phyloP scores from a whole-genome alignment of 2,329 filamentous ascomycete species.

The Stemphylium vesicarium region DNA sequence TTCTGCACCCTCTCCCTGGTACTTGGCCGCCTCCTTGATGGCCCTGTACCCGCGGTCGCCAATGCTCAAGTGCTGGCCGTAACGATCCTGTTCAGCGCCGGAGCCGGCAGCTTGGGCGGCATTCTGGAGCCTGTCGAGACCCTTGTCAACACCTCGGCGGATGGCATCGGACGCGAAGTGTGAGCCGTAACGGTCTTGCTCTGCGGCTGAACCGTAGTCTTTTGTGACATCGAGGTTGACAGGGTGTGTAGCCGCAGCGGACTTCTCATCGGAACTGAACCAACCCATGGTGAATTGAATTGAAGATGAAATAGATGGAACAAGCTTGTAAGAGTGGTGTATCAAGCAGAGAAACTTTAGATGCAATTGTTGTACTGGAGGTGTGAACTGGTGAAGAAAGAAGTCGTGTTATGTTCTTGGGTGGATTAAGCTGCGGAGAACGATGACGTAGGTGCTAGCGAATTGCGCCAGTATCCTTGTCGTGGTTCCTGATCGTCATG shows the following conservation, averaged over 20 bases:
- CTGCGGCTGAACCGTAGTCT: constrained; percentile 37
- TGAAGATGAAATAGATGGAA: background rate
- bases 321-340: background rate
- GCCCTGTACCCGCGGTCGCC: constrained; percentile 17
- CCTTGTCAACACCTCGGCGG: constrained; percentile 28
- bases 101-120: constrained; percentile 21
- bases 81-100: constrained; percentile 36
- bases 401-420: constrained; percentile 10
- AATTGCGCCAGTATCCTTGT: constrained; percentile 11
- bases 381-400: background rate
- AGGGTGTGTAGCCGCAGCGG: constrained; percentile 21
- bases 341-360: background rate
- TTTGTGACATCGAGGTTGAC: constrained; percentile 33
- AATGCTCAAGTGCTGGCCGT: constrained; percentile 26
- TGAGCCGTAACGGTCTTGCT: constrained; percentile 42
- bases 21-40: constrained; percentile 23
- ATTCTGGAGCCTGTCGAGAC: constrained; percentile 25
- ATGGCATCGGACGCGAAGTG: constrained; percentile 35
- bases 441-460: constrained; percentile 15
- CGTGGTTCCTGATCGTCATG: constrained; percentile 12
- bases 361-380: constrained; percentile 2
- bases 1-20: constrained; percentile 38
- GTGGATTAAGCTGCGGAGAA: constrained; percentile 5
- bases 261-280: constrained; percentile 35
- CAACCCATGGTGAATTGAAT: constrained; percentile 31